Conservation (phyloP, 2,329 filamentous ascomycete species). For the Eutypa lata region DNA sequence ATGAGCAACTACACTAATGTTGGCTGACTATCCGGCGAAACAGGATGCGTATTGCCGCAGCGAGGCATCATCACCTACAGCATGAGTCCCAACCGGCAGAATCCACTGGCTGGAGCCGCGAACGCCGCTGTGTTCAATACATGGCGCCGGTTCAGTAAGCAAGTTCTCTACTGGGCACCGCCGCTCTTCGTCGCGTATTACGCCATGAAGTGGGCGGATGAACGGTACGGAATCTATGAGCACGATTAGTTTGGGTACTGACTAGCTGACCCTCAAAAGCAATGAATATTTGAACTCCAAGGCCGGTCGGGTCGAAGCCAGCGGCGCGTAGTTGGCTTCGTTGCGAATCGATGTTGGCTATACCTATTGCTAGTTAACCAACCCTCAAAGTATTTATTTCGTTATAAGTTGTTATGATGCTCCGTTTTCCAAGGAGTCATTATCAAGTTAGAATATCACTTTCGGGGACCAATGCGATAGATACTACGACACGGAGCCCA, state of each 20-base stretch:
- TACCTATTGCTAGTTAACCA: too few species aligned
- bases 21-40: conserved; percentile 1
- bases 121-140: conserved; percentile 91
- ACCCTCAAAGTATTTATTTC: too few species aligned
- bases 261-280: conserved; percentile 1
- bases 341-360: too few species aligned
- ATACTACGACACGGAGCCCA: too few species aligned
- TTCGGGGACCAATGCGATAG: too few species aligned
- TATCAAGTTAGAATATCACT: too few species aligned
- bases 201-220: conserved; percentile 82
- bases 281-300: conserved; percentile 13
- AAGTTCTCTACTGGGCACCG: conserved; percentile 84
- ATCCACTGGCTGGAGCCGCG: conserved; percentile 71
- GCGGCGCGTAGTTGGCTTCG: background rate
- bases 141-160: conserved; percentile 77
- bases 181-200: conserved; percentile 76
- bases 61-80: conserved; percentile 66
- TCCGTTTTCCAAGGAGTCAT: too few species aligned
- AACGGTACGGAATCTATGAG: conserved; percentile 69
- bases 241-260: background rate
- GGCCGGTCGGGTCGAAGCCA: background rate
- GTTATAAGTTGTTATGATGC: too few species aligned
- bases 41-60: conserved; percentile 51
- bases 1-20: too few species aligned
- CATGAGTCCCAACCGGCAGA: conserved; percentile 82